Base-by-base conservation (phyloP, 2,329 filamentous ascomycete genomes). In the Elsinoe ampelina region DNA sequence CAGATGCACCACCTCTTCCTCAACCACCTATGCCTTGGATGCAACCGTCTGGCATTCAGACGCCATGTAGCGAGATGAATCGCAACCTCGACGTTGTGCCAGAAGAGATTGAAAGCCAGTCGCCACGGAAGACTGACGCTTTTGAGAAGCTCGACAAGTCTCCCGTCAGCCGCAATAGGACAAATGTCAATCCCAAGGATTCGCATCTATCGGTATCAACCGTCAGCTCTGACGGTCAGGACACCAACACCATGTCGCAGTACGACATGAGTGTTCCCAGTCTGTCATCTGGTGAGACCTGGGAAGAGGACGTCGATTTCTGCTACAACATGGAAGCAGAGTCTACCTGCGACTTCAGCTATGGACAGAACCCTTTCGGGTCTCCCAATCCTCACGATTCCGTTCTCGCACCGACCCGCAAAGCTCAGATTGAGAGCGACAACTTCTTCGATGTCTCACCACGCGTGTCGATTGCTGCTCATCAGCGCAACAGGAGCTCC, bases 301-400 rank as follows among this genome's bases (percentile, higher is more conserved):
- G 81, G 81, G 80, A 84, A 62, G 80, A 81, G 38, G 80, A 82
- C 59, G 79, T 84, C 57, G 80, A 83, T 61, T 83, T 79, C 63
- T 81, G 79, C 63, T 83, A 83, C 61, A 77, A 82, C 59, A 77
- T 81, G 63, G 79, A 78, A 22, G 76, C 80, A 5, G 81, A 83
- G 66, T 80, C 80, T 1, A 77, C 79, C 54, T 82, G 78, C 61
- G 74, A 84, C 60, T 82, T 81, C 58, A 78, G 83, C 58, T 83
- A 80, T 80, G 72, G 57, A 8, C 50, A 57, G n/a, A 57, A 48
- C 19, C 50, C 54, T n/a, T 48, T 36, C n/a, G 30, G 36, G n/a
- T 57, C 43, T 10, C 54, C 51, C n/a, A 48, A 36, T 7, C 57
- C 57, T 6, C 54, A 58, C 26, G 59, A 60, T 38, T 60, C 59